A percentile compares a stretch with the other conserved stretches of the same genome.
phyloP scores from a whole-genome alignment of 148 eudicot genomes.

The Fagopyrum tataricum region DNA sequence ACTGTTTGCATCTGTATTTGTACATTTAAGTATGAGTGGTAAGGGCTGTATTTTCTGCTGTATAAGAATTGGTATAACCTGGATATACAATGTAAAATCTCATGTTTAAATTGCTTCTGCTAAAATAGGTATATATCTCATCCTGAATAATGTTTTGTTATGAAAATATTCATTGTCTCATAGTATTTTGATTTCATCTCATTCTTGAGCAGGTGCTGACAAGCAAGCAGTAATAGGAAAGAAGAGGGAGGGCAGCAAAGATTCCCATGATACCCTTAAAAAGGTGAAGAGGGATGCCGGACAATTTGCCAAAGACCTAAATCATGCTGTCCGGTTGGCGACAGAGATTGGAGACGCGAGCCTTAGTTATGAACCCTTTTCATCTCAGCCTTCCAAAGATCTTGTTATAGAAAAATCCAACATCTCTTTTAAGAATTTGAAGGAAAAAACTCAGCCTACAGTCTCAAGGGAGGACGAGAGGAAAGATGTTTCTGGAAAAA shows the following conservation, averaged over 20 bases:
- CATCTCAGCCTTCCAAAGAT: conserved; percentile 19
- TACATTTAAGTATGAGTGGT: background rate
- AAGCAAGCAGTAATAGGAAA: conserved; percentile 19
- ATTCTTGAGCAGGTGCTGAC: conserved; percentile 23
- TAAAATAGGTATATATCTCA: background rate
- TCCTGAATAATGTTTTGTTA: background rate
- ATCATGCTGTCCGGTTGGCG: conserved; percentile 8
- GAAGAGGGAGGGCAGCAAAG: conserved; percentile 31
- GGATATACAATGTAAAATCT: background rate
- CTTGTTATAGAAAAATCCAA: conserved; percentile 9
- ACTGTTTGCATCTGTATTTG: background rate
- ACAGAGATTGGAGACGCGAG: conserved; percentile 12
- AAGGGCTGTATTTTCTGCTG: background rate
- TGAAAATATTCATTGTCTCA: background rate
- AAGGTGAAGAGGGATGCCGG: conserved; percentile 21
- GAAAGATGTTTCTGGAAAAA: conserved; percentile 23
- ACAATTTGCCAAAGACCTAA: conserved; percentile 13
- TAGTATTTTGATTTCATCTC: background rate
- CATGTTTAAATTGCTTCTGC: background rate
- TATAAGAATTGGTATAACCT: background rate
- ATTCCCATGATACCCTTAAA: conserved; percentile 23
- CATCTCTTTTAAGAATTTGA: conserved; percentile 17
- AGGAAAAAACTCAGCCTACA: conserved; percentile 13
- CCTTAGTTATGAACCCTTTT: conserved; percentile 15
- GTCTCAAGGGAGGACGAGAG: conserved; percentile 13